Percentiles rank a stretch among this genome's conserved stretches.
Conservation (phyloP, 805 yeast genomes). For the Scheffersomyces amazonensis region DNA sequence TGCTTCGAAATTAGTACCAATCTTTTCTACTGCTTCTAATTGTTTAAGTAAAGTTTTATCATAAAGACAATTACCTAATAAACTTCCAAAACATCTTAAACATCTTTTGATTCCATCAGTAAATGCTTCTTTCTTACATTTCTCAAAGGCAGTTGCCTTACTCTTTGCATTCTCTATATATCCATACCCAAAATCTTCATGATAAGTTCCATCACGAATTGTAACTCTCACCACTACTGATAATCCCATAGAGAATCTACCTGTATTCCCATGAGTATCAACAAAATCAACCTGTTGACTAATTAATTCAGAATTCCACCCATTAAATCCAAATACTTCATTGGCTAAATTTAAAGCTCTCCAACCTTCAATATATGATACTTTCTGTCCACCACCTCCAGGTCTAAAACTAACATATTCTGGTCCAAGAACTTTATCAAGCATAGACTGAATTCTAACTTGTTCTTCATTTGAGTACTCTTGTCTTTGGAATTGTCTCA, state of each 20-base stretch:
- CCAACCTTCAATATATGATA: conserved; percentile 82
- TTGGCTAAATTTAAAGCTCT: conserved; percentile 77
- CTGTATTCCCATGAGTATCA: conserved; percentile 56
- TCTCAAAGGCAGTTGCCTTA: conserved; percentile 71
- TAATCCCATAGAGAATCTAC: conserved; percentile 59
- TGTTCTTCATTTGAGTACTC: conserved; percentile 32
- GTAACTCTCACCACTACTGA: conserved; percentile 71
- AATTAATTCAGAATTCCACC: conserved; percentile 76
- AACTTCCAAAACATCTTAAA: conserved; percentile 74
- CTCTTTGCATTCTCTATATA: conserved; percentile 66
- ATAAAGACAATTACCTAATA: conserved; percentile 80
- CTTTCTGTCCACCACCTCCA: conserved; percentile 68
- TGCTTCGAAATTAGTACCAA: conserved; percentile 26
- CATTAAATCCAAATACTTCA: conserved; percentile 78
- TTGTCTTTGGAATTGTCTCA: conserved; percentile 15
- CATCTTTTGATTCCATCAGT: conserved; percentile 81
- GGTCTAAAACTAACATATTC: conserved; percentile 74
- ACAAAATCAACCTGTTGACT: conserved; percentile 65
- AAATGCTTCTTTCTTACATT: conserved; percentile 82
- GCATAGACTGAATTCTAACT: conserved; percentile 28
- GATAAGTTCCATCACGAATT: conserved; percentile 77
- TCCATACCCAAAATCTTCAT: conserved; percentile 77
- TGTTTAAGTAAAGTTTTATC: conserved; percentile 63
- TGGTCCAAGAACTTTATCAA: conserved; percentile 57
- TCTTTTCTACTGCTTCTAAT: conserved; percentile 38